phyloP scores from a whole-genome alignment of 805 yeast genomes.

The Saccharomycopsis capsularis region DNA sequence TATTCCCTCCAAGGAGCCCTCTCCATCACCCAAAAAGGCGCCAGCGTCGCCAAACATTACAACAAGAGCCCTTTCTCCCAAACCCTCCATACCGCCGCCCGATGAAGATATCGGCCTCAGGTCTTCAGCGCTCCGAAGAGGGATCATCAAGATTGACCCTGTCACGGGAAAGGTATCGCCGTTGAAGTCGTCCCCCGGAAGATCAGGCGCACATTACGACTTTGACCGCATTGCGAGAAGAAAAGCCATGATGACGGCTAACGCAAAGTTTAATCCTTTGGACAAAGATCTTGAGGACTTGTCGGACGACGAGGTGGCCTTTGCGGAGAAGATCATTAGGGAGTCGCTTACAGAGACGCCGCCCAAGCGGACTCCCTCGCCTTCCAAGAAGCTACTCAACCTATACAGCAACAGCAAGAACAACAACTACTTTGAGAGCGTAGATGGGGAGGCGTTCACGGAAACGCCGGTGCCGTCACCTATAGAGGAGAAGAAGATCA shows the following conservation, averaged over 20 bases:
- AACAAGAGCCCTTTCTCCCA: neutral
- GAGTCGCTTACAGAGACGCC: conserved; percentile 28
- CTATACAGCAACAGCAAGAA: conserved; percentile 31
- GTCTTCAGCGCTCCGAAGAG: conserved; percentile 29
- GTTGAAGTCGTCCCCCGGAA: conserved; percentile 35
- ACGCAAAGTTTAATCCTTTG: neutral
- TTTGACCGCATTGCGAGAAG: conserved; percentile 43
- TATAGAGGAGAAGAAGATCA: conserved; percentile 27
- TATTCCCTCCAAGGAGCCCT: too few relatives aligned
- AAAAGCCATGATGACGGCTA: conserved; percentile 32
- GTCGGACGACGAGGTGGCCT: conserved; percentile 25
- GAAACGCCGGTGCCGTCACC: conserved; percentile 41
- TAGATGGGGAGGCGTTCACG: conserved; percentile 32
- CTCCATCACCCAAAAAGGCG: neutral
- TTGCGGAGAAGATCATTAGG: conserved; percentile 42
- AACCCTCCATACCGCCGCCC: neutral
- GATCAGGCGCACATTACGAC: conserved; percentile 38
- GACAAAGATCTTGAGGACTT: conserved; percentile 33
- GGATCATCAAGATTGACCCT: conserved; percentile 24
- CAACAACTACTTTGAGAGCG: conserved; percentile 33
- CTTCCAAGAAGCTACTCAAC: conserved; percentile 26
- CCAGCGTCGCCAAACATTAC: neutral
- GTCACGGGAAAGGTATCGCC: conserved; percentile 22
- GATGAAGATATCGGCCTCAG: conserved; percentile 24
- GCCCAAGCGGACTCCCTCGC: conserved; percentile 20